A percentile compares a stretch with the other conserved stretches of the same genome.
These are phyloP conservation scores for Arthrobotrys sphaeroides DNA, from an alignment of 2,329 filamentous ascomycete genomes.

Conservation along the genomic window DNA sequence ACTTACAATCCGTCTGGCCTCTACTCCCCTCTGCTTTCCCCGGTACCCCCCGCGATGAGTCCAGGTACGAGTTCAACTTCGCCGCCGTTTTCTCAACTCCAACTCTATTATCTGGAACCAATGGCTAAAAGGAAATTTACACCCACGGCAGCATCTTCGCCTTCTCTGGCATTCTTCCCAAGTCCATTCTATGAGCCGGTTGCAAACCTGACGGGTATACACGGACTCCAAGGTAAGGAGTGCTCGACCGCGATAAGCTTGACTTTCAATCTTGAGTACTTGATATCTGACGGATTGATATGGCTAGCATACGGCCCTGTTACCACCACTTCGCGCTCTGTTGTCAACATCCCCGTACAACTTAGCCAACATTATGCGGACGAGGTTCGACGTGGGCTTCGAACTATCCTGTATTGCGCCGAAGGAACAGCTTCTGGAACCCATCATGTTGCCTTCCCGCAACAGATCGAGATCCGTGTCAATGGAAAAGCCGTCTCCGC, in stretches of 20 bases:
- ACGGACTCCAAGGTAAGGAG: slow-evolving; percentile 26
- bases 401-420: slow-evolving; percentile 41
- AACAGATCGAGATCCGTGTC: slow-evolving; percentile 90
- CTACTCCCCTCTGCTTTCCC: slow-evolving; percentile 54
- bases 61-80: slow-evolving; percentile 42
- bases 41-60: slow-evolving; percentile 18
- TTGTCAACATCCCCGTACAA: slow-evolving; percentile 16
- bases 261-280: not conserved
- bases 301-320: slow-evolving; percentile 6
- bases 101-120: slow-evolving; percentile 46
- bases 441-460: slow-evolving; percentile 82
- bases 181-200: slow-evolving; percentile 86
- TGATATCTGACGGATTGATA: not conserved
- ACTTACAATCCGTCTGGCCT: slow-evolving; percentile 5
- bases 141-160: slow-evolving; percentile 57
- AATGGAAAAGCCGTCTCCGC: slow-evolving; percentile 88
- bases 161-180: slow-evolving; percentile 70
- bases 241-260: not conserved
- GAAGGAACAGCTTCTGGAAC: not conserved
- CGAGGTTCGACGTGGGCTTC: slow-evolving; percentile 20
- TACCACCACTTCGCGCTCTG: not conserved
- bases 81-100: slow-evolving; percentile 25
- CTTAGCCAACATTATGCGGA: slow-evolving; percentile 12
- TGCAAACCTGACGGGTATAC: slow-evolving; percentile 65
- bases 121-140: slow-evolving; percentile 38